These are phyloP conservation scores for Clonostachys rhizophaga DNA, from an alignment of 2,329 filamentous ascomycete genomes.

Conservation along the genomic window DNA sequence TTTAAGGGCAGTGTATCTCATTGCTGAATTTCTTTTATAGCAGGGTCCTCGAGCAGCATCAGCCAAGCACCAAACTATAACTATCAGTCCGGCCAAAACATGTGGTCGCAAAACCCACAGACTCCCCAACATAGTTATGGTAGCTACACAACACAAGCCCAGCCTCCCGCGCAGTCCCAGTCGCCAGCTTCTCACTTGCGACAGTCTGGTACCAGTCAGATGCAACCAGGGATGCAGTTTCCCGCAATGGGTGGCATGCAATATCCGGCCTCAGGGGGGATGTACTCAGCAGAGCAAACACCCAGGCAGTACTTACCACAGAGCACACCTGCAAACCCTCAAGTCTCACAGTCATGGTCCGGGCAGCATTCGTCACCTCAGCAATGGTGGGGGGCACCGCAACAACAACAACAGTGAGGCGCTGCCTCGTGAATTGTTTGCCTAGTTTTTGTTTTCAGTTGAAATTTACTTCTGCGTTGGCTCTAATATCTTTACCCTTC, in stretches of 20 bases:
- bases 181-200: slow-evolving; percentile 57
- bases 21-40: slow-evolving; percentile 56
- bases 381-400: slow-evolving; percentile 50
- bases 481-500: not conserved
- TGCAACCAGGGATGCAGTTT: slow-evolving; percentile 57
- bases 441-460: slow-evolving; percentile 9
- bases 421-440: slow-evolving; percentile 3
- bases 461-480: slow-evolving; percentile 11
- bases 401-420: slow-evolving; percentile 34
- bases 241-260: slow-evolving; percentile 58
- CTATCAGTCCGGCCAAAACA: slow-evolving; percentile 50
- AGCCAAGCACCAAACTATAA: slow-evolving; percentile 54
- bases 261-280: slow-evolving; percentile 44
- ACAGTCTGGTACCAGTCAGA: slow-evolving; percentile 49
- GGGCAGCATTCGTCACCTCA: slow-evolving; percentile 54
- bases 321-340: slow-evolving; percentile 40
- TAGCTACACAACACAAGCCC: slow-evolving; percentile 47
- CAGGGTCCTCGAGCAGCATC: slow-evolving; percentile 47
- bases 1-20: slow-evolving; percentile 52
- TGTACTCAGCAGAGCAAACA: slow-evolving; percentile 59
- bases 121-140: slow-evolving; percentile 55
- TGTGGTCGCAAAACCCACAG: slow-evolving; percentile 66
- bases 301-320: slow-evolving; percentile 66
- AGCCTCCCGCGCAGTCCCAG: slow-evolving; percentile 45
- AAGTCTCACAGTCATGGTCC: slow-evolving; percentile 49